phyloP scores from a whole-genome alignment of 768 basidiomycete genomes.

The Mycena maculata region DNA sequence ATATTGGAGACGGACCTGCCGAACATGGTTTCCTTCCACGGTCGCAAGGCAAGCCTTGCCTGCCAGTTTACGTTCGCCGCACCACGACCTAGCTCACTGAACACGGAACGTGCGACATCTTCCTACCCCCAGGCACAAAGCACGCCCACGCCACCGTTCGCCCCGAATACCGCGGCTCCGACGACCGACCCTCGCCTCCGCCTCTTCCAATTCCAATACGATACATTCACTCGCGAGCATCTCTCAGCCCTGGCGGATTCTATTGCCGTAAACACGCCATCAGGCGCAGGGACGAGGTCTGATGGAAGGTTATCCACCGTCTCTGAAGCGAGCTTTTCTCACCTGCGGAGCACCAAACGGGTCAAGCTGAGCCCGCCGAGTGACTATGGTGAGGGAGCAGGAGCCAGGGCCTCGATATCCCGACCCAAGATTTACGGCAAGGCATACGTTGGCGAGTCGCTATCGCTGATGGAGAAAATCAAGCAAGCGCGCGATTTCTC shows the following conservation, averaged over 20 bases:
- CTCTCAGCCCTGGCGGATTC: conserved; percentile 95
- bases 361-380: conserved; percentile 79
- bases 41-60: conserved; percentile 58
- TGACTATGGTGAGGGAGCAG: conserved; percentile 67
- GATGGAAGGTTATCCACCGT: conserved; percentile 58
- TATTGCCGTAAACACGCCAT: conserved; percentile 84
- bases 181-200: conserved; percentile 80
- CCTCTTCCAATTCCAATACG: conserved; percentile 94
- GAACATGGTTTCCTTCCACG: conserved; percentile 58
- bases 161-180: conserved; percentile 46
- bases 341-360: conserved; percentile 81
- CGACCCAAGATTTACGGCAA: conserved; percentile 61
- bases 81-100: conserved; percentile 53
- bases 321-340: conserved; percentile 60
- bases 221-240: conserved; percentile 95
- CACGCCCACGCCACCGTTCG: conserved; percentile 60
- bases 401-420: conserved; percentile 57
- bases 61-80: conserved; percentile 82
- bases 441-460: conserved; percentile 85
- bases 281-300: conserved; percentile 64
- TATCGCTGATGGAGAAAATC: conserved; percentile 82
- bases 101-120: conserved; percentile 41
- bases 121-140: conserved; percentile 68
- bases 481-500: conserved; percentile 83
- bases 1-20: conserved; percentile 64